Evolutionary conservation across 768 basidiomycete genomes (phyloP), one percentile per base, ranked within the genome.

Genomic region (Saitozyma podzolica): DNA sequence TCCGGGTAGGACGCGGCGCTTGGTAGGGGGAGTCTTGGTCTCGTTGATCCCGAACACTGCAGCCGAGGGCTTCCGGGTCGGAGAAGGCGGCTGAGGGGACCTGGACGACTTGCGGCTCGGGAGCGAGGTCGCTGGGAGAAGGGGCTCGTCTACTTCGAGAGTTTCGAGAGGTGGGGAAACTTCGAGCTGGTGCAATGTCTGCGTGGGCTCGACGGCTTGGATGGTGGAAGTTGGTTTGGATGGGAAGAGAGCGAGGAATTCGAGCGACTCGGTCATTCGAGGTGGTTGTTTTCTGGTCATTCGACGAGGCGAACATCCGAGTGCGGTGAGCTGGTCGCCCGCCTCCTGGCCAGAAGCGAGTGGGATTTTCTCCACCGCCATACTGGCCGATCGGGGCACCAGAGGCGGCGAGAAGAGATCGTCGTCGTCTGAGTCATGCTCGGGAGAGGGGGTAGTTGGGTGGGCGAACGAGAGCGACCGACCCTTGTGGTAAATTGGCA

Each of bases 231-330:
- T 29, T n/a, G 56, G 14, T 11, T 29, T 29, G 29, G 10, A 17
- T 9, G 52, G 47, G n/a, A 43, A 43, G 14, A 17, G 37, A 20
- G 67, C 61, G 16, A 76, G 64, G 17, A 62, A 56, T 50, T 72
- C 74, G 16, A 76, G 52, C 10, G 64, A 66, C 57, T 76, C 74
- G 2, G 74, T 76, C 50, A 66, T 58, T 3, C 58, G 56, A 16
- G 74, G 74, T 14, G 74, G 72, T 40, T 62, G 48, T 51, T 62
- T 68, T 10, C 67, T 43, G 0, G 60, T 50, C 11, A 64, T 29
- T 52, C 55, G 14, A 52, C 17, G 50, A 17, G 29, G 29, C 29
- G 29, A 29, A 29, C 2, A 29, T 29, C 29, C 29, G 29, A 29
- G 29, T 29, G 29, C 29, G 29, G 29, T 29, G 29, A 29, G 29